These are phyloP conservation scores for Epichloe festucae DNA, from an alignment of 2,329 filamentous ascomycete species.

Conservation along the genomic window DNA sequence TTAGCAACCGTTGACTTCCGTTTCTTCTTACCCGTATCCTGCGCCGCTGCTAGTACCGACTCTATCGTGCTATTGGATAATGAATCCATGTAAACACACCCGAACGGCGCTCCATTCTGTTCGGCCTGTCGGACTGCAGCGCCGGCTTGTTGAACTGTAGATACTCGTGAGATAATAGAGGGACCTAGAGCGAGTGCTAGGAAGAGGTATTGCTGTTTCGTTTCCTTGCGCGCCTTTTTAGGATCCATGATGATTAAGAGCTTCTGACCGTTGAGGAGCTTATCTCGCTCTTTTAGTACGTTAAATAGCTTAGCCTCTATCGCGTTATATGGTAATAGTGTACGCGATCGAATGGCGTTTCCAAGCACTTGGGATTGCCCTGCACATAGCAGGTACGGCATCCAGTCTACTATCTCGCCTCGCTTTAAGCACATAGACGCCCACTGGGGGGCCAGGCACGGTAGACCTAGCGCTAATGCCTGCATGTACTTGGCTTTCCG, in stretches of 20 bases:
- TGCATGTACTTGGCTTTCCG: constrained; percentile 89
- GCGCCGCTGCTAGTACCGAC: constrained; percentile 27
- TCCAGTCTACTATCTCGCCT: constrained; percentile 55
- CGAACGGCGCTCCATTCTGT: constrained; percentile 38
- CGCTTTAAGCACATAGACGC: constrained; percentile 56
- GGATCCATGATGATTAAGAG: constrained; percentile 57
- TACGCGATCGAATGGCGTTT: constrained; percentile 64
- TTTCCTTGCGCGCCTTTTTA: constrained; percentile 45
- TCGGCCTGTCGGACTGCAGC: constrained; percentile 40
- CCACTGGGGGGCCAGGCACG: constrained; percentile 75
- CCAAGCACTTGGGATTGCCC: constrained; percentile 67
- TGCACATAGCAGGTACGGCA: constrained; percentile 71
- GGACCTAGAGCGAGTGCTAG: constrained; percentile 69
- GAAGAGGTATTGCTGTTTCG: constrained; percentile 64
- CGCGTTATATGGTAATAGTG: constrained; percentile 48
- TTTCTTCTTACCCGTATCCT: constrained; percentile 24
- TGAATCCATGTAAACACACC: constrained; percentile 71
- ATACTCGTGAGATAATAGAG: constrained; percentile 46
- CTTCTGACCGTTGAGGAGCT: constrained; percentile 48
- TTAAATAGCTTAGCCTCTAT: constrained; percentile 39
- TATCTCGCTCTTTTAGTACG: constrained; percentile 46
- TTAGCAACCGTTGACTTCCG: constrained; percentile 21
- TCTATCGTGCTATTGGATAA: constrained; percentile 38
- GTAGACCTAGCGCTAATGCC: constrained; percentile 77
- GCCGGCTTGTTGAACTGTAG: constrained; percentile 52